Evolutionary conservation across 2,329 filamentous ascomycete genomes (phyloP), one percentile per base, ranked within the genome.

Genomic region (Pseudopyrenochaeta lycopersici): DNA sequence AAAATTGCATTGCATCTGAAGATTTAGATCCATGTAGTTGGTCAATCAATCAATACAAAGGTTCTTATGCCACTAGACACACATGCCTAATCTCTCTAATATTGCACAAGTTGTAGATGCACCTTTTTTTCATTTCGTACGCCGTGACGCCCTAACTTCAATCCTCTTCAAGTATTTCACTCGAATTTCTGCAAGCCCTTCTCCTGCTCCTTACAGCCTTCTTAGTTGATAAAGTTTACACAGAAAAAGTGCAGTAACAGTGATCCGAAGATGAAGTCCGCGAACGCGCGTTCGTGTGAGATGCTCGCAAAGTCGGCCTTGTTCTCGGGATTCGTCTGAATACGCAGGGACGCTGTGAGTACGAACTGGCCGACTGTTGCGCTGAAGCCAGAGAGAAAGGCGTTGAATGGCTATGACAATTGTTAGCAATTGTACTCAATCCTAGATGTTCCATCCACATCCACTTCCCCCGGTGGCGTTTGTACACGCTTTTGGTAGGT

Each of bases 141-240:
- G 33, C 33, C 33, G 11, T 17, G 18, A 32, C 7, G 31, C 20
- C n/a, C 27, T 11, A 15, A 38, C 9, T 36, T n/a, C 32, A 39
- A 20, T 39, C 14, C 21, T n/a, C 30, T 36, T 46, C 15, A 27
- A 4, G 12, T 36, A 21, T 38, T 9, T 20, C 23, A 5, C 9
- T 9, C 23, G 9, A 27, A 9, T 27, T 27, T 4, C 23, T 9
- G 4, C 23, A 27, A 4, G 23, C 23, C 9, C 23, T 27, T 27
- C 23, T 27, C 9, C 9, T 9, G 4, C 23, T 27, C 23, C 23
- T 27, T 9, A 27, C 23, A 27, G 23, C 23, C 23, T 27, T 9
- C 36, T 82, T 84, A 99, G 85, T 99, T 99, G 82, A 99, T 98
- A 78, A 99, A 99, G 85, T 99, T 99, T 76, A 98, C 88, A 80